phyloP scores from a whole-genome alignment of 768 basidiomycete species.

The button mushroom (Agaricus bisporus) region DNA sequence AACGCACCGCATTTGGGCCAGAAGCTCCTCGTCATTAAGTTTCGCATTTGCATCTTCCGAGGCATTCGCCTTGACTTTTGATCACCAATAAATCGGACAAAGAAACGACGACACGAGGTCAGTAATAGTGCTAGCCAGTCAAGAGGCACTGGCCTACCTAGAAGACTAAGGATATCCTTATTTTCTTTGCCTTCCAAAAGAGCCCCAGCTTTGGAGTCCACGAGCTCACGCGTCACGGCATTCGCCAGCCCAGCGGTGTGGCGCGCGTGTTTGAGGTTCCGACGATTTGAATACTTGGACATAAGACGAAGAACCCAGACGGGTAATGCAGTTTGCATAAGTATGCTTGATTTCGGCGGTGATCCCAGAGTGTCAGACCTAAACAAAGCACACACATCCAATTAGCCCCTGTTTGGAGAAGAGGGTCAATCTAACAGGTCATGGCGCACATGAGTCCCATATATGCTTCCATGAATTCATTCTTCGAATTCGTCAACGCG shows the following conservation, averaged over 20 bases:
- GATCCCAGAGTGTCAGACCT: constrained; percentile 46
- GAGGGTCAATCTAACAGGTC: neutral
- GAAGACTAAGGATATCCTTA: constrained; percentile 51
- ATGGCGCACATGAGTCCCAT: constrained; percentile 38
- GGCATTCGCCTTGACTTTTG: constrained; percentile 47
- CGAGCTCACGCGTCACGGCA: constrained; percentile 38
- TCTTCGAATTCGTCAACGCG: constrained; percentile 39
- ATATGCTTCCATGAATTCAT: constrained; percentile 50
- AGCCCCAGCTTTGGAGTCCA: constrained; percentile 42
- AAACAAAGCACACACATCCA: neutral
- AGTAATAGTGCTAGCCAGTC: neutral
- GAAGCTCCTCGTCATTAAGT: constrained; percentile 43
- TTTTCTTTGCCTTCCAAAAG: constrained; percentile 41
- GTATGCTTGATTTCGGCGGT: constrained; percentile 38
- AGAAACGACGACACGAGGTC: neutral
- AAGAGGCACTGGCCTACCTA: constrained; percentile 31
- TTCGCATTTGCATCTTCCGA: constrained; percentile 36
- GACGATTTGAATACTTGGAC: constrained; percentile 39
- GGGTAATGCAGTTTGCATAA: constrained; percentile 45
- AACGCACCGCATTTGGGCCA: constrained; percentile 47
- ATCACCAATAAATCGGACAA: neutral
- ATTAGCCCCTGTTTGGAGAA: neutral
- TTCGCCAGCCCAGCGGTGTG: constrained; percentile 38
- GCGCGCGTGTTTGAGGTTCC: constrained; percentile 39
- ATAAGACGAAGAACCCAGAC: constrained; percentile 37